phyloP scores from a whole-genome alignment of 106 monocot species.

The Cymbidium sinense region DNA sequence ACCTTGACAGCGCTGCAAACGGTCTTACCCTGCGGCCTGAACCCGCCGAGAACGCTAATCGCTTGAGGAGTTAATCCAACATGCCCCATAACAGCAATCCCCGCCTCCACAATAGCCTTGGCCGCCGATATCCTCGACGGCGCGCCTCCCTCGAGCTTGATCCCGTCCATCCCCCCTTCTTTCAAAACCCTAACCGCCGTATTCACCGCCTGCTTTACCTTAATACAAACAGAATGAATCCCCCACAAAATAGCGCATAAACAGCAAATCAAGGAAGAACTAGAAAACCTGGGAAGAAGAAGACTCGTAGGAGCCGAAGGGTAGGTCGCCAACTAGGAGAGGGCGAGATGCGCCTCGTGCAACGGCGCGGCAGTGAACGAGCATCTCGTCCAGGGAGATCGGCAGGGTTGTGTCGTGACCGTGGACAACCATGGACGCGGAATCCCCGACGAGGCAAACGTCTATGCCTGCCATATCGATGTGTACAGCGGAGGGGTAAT shows the following conservation, averaged over 20 bases:
- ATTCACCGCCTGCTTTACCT: constrained; percentile 52
- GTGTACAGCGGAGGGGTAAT: constrained; percentile 95
- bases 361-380: constrained; percentile 84
- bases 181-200: constrained; percentile 77
- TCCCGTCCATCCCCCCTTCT: constrained; percentile 92
- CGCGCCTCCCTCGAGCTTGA: constrained; percentile 84
- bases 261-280: neutral
- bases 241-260: neutral
- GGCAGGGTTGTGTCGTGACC: constrained; percentile 98
- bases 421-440: constrained; percentile 98
- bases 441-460: constrained; percentile 88
- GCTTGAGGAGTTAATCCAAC: constrained; percentile 97
- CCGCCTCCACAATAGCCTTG: constrained; percentile 82
- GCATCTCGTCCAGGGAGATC: constrained; percentile 90
- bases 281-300: constrained; percentile 35
- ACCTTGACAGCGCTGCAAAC: constrained; percentile 80
- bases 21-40: constrained; percentile 85
- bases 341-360: constrained; percentile 76
- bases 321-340: constrained; percentile 90
- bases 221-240: constrained; percentile 3
- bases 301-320: constrained; percentile 85
- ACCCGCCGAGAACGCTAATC: constrained; percentile 88
- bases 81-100: constrained; percentile 95
- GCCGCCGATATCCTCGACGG: constrained; percentile 87
- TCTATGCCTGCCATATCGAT: constrained; percentile 76